Percentiles rank a stretch among this genome's conserved stretches.
Conservation (phyloP, 169 alveolate species). For the Miamiensis avidus region DNA sequence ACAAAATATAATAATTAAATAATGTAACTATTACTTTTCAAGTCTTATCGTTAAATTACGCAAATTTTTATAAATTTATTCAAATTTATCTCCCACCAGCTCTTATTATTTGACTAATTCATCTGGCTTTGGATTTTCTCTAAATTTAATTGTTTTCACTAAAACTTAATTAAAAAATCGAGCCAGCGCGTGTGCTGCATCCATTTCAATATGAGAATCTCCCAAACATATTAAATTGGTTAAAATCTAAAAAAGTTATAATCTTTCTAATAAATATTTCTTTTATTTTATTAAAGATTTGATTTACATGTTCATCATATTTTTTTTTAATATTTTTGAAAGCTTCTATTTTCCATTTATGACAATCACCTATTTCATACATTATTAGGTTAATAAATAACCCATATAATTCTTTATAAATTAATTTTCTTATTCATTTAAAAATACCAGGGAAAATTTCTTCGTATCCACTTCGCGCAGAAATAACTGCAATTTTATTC, state of each 20-base stretch:
- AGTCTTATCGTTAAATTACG: slow-evolving; percentile 89
- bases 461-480: slow-evolving; percentile 92
- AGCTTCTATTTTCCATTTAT: slow-evolving; percentile 91
- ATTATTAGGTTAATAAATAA: too few relatives aligned
- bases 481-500: slow-evolving; percentile 81
- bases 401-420: too few relatives aligned
- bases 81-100: slow-evolving; percentile 87
- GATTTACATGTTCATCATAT: slow-evolving; percentile 71
- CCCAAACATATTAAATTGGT: slow-evolving; percentile 94
- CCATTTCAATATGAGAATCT: slow-evolving; percentile 94
- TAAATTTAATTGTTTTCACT: slow-evolving; percentile 94
- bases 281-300: neutral
- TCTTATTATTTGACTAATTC: slow-evolving; percentile 91
- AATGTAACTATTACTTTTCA: slow-evolving; percentile 83
- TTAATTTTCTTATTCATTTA: too few relatives aligned
- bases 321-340: slow-evolving; percentile 85
- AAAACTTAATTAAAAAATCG: slow-evolving; percentile 88
- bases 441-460: slow-evolving; percentile 72
- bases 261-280: neutral
- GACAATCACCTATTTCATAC: slow-evolving; percentile 65
- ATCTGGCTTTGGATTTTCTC: slow-evolving; percentile 93
- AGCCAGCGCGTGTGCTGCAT: slow-evolving; percentile 94
- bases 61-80: slow-evolving; percentile 86
- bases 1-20: too few relatives aligned
- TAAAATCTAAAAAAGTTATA: slow-evolving; percentile 50